Percentiles rank a stretch among this genome's conserved stretches.
Conservation (phyloP, 2,329 filamentous ascomycete genomes). For the Hypocrella siamensis region DNA sequence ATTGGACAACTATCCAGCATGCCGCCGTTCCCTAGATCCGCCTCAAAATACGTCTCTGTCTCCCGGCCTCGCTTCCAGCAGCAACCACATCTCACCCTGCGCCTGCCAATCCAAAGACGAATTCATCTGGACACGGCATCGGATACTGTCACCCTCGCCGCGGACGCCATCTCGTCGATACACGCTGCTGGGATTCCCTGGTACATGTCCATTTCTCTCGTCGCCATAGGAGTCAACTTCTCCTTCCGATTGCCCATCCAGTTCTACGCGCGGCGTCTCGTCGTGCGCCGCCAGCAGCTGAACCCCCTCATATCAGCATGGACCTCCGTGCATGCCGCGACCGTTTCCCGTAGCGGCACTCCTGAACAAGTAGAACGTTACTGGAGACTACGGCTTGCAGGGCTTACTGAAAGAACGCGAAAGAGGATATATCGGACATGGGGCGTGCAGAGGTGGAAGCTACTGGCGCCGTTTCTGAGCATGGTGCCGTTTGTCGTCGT, state of each 20-base stretch:
- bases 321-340: constrained; percentile 11
- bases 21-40: constrained; percentile 2
- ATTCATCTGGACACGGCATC: constrained; percentile 18
- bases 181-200: constrained; percentile 34
- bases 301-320: constrained; percentile 17
- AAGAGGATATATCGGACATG: constrained; percentile 20
- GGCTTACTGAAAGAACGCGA: constrained; percentile 12
- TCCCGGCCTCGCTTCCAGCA: constrained; percentile 1
- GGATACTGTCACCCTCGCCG: constrained; percentile 21
- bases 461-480: constrained; percentile 20
- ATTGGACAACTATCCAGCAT: constrained; percentile 3
- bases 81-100: constrained; percentile 1
- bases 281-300: constrained; percentile 13
- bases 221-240: constrained; percentile 29
- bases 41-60: background rate
- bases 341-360: background rate
- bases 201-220: constrained; percentile 37
- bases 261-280: constrained; percentile 20
- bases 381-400: constrained; percentile 9
- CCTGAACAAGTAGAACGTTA: constrained; percentile 7
- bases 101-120: constrained; percentile 4
- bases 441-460: constrained; percentile 32
- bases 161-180: constrained; percentile 25
- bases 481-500: constrained; percentile 33
- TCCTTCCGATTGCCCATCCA: constrained; percentile 30